Evolutionary conservation across 352 stramenopile genomes (phyloP).

Genomic region (Globisporangium cylindrosporum): DNA sequence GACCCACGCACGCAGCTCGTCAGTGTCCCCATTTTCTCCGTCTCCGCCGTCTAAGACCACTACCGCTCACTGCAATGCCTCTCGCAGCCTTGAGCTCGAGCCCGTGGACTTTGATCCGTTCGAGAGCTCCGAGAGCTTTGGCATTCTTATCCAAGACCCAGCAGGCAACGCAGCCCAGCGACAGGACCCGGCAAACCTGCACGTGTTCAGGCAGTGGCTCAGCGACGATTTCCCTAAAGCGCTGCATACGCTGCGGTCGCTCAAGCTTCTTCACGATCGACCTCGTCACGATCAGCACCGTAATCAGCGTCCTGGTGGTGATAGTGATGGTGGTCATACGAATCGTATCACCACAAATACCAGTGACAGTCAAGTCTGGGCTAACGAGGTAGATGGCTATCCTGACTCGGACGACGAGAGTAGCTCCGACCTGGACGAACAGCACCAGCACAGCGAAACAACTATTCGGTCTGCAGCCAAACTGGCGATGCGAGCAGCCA

Average conservation of each 20-base stretch:
- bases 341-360: no score
- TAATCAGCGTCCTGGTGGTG: no score
- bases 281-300: neutral
- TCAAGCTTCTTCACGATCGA: neutral
- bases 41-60: neutral
- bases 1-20: neutral
- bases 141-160: neutral
- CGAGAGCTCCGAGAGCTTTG: constrained; percentile 2
- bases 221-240: neutral
- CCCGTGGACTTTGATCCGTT: constrained; percentile 4
- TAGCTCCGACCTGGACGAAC: neutral
- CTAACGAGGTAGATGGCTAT: no score
- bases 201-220: neutral
- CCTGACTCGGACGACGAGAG: neutral
- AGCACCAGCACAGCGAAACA: neutral
- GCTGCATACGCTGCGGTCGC: neutral
- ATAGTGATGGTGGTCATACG: no score
- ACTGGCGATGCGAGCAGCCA: neutral
- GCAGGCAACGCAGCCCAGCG: neutral
- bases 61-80: neutral
- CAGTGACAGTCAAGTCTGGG: no score
- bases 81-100: neutral
- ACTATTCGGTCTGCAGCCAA: neutral
- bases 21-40: neutral
- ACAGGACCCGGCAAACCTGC: neutral